phyloP scores from a whole-genome alignment of 2,329 filamentous ascomycete genomes.

The Pseudocercospora ulei region DNA sequence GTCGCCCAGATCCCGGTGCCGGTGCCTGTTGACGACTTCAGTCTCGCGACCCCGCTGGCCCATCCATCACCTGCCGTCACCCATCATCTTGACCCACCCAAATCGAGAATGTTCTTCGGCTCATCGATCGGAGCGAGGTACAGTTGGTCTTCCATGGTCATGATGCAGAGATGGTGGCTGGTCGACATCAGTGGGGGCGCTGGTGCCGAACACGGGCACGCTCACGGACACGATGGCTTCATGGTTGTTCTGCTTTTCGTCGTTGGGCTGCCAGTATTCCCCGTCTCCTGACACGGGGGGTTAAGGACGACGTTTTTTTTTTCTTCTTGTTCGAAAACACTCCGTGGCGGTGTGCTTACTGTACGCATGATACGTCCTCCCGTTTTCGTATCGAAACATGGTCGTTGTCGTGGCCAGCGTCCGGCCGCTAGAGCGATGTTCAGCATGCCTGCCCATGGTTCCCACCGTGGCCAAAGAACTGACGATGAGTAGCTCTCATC shows the following conservation, averaged over 20 bases:
- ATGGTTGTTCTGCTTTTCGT: conserved; percentile 28
- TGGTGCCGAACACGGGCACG: neutral
- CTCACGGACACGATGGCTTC: conserved; percentile 27
- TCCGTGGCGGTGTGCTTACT: conserved; percentile 19
- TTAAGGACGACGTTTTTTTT: too few relatives aligned
- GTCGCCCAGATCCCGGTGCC: conserved; percentile 40
- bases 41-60: too few relatives aligned
- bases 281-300: conserved; percentile 32
- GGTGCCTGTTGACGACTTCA: conserved; percentile 32
- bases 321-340: too few relatives aligned
- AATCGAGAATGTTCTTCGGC: conserved; percentile 36
- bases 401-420: conserved; percentile 37
- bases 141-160: conserved; percentile 31
- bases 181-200: neutral
- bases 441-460: conserved; percentile 13
- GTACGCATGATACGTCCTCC: conserved; percentile 34
- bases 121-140: conserved; percentile 29
- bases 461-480: conserved; percentile 8
- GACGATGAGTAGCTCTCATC: conserved; percentile 21
- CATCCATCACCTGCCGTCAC: too few relatives aligned
- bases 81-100: conserved; percentile 34
- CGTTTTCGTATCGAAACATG: conserved; percentile 35
- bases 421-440: conserved; percentile 26
- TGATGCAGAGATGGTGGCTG: conserved; percentile 38
- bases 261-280: conserved; percentile 36